A percentile compares a stretch with the other conserved stretches of the same genome.
phyloP scores from a whole-genome alignment of 2,329 filamentous ascomycete species.

The Graphiopsis chlorocephala region DNA sequence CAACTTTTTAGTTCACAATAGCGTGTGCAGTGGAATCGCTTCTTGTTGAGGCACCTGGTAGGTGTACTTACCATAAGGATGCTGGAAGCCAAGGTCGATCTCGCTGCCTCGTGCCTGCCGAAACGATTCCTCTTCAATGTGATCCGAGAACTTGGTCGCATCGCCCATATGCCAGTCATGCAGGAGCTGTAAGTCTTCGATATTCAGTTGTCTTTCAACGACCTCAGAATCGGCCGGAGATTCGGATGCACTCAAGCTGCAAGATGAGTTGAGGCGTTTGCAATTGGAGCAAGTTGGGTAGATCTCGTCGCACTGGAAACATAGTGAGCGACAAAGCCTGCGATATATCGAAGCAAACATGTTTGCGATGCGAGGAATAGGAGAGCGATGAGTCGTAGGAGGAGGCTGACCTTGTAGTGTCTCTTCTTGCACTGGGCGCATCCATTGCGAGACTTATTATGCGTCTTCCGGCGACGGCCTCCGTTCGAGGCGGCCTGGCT shows the following conservation, averaged over 20 bases:
- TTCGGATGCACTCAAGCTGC: conserved; percentile 10
- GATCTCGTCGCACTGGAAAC: conserved; percentile 18
- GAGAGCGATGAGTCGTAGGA: not conserved
- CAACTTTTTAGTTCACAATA: not conserved
- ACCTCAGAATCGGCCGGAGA: not conserved
- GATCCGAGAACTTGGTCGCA: conserved; percentile 5
- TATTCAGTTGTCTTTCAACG: conserved; percentile 2
- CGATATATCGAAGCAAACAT: not conserved
- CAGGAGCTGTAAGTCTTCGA: conserved; percentile 18
- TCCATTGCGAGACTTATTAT: conserved; percentile 40
- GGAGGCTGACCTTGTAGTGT: conserved; percentile 36
- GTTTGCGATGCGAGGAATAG: no score
- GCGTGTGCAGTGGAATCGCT: no score
- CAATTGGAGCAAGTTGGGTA: conserved; percentile 18
- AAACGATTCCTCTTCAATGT: not conserved
- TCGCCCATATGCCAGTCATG: conserved; percentile 15
- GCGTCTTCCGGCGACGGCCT: conserved; percentile 29
- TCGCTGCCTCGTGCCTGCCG: conserved; percentile 8
- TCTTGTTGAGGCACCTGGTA: not conserved
- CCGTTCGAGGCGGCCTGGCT: conserved; percentile 1
- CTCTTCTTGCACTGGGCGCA: conserved; percentile 39
- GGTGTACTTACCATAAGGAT: conserved; percentile 13
- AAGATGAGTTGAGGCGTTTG: conserved; percentile 10
- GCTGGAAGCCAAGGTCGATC: conserved; percentile 10
- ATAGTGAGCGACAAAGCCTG: conserved; percentile 9